Base-by-base conservation (phyloP, 345 rosid genomes). In the Citrus australasica region DNA sequence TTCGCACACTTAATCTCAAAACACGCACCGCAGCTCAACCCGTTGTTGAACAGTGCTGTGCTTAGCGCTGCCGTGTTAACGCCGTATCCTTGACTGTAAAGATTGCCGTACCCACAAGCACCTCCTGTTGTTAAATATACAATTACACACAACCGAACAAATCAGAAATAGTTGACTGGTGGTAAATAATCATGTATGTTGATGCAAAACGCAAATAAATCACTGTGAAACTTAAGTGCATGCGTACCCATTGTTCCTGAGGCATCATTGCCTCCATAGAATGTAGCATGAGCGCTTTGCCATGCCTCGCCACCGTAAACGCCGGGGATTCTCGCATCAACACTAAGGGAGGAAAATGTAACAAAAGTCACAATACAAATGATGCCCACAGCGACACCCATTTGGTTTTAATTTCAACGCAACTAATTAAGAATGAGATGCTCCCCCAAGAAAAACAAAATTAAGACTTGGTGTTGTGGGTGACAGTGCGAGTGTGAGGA, bases 271-370 rank as follows among this genome's bases (percentile, higher is more conserved):
- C 98, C 98, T 1, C 98, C 98, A 11, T 95, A 93, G 85, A 92
- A 95, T 58, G 98, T 93, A 77, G 98, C 98, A 62, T 93, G 98
- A 35, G 98, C 98, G 13, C 71, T 85, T 84, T 95, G 87, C 98
- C 98, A 95, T 5, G 79, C 48, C n/a, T 84, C 84, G 0, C 93
- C 92, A 2, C 79, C 21, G 86, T 85, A 93, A 74, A 78, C 91
- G 3, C 94, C 89, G 0, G 92, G 91, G 73, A 89, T 82, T 76
- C 87, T 90, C 0, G 94, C 94, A n/a, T 91, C 78, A 40, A 68
- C 83, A 24, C 22, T 17, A 17, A 76, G 58, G 32, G 58, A 63
- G 17, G 76, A 46, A 67, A 86, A 17, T 75, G 86, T 62, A 13
- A 81, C 59, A 3, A 90, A 81, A 55, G 69, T 79, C 9, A 75